Conservation (phyloP, 768 basidiomycete species). For the Tricholoma hemisulphureum region DNA sequence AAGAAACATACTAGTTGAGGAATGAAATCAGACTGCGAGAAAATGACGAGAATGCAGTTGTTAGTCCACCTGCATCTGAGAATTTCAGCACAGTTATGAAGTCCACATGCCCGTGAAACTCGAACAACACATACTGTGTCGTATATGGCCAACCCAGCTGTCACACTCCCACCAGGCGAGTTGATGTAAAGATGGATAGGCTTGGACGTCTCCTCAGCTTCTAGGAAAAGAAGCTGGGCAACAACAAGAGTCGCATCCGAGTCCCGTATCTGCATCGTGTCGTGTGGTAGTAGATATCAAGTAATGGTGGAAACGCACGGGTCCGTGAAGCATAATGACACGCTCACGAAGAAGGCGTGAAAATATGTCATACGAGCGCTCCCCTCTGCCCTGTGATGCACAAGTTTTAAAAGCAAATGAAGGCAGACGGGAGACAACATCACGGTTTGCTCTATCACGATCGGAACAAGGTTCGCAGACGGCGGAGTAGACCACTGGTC, state of each 20-base stretch:
- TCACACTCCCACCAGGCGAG: conserved; percentile 94
- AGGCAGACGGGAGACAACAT: conserved; percentile 8
- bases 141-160: conserved; percentile 94
- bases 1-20: conserved; percentile 73
- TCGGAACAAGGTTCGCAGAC: conserved; percentile 74
- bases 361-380: conserved; percentile 94
- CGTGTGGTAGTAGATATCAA: background rate
- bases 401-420: background rate
- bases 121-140: conserved; percentile 76
- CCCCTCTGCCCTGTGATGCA: conserved; percentile 68
- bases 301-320: conserved; percentile 49
- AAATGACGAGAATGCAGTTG: conserved; percentile 4
- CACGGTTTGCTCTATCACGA: conserved; percentile 92
- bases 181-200: conserved; percentile 98
- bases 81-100: conserved; percentile 9
- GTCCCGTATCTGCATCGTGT: conserved; percentile 70
- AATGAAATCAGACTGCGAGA: conserved; percentile 18
- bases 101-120: background rate
- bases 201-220: conserved; percentile 91
- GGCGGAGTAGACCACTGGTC: conserved; percentile 40
- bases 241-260: conserved; percentile 85
- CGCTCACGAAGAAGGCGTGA: conserved; percentile 89
- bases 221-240: conserved; percentile 91
- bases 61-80: conserved; percentile 66
- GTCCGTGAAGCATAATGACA: conserved; percentile 93